phyloP scores from a whole-genome alignment of 371 early-diverging fungal genomes.

The Apophysomyces variabilis region DNA sequence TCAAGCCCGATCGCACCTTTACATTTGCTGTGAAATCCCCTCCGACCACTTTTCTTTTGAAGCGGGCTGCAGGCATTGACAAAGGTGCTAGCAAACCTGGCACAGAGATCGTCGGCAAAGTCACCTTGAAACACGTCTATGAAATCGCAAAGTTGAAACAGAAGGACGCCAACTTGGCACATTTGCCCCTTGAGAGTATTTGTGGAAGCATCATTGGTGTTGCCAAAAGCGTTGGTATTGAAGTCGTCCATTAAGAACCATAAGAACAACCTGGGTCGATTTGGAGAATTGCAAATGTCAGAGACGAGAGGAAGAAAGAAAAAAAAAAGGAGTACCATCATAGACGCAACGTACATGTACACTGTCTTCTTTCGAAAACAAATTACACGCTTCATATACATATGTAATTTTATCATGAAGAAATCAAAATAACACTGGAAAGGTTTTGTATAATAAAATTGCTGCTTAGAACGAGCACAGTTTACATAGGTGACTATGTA shows the following conservation, averaged over 20 bases:
- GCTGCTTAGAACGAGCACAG: no score
- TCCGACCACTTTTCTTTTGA: slow-evolving; percentile 88
- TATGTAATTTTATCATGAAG: background rate
- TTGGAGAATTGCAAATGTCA: no score
- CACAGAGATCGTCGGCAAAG: slow-evolving; percentile 74
- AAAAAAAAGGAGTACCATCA: background rate
- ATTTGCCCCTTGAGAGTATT: slow-evolving; percentile 72
- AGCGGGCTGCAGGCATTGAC: slow-evolving; percentile 89
- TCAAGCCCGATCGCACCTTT: slow-evolving; percentile 92
- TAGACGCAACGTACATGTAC: slow-evolving; percentile 5
- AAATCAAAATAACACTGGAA: background rate
- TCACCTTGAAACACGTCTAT: slow-evolving; percentile 92
- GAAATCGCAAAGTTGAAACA: slow-evolving; percentile 94
- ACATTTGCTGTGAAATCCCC: slow-evolving; percentile 90
- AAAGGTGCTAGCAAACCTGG: slow-evolving; percentile 87
- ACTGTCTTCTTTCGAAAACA: no score
- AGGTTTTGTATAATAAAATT: background rate
- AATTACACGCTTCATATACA: background rate
- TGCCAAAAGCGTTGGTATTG: slow-evolving; percentile 86
- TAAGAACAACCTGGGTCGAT: background rate
- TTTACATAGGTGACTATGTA: no score
- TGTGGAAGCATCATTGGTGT: slow-evolving; percentile 80
- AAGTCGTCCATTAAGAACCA: slow-evolving; percentile 67
- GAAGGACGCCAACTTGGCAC: slow-evolving; percentile 79
- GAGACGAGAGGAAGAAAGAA: background rate